phyloP scores from a whole-genome alignment of 1,284 basidiomycete genomes.

The Trametes versicolor region DNA sequence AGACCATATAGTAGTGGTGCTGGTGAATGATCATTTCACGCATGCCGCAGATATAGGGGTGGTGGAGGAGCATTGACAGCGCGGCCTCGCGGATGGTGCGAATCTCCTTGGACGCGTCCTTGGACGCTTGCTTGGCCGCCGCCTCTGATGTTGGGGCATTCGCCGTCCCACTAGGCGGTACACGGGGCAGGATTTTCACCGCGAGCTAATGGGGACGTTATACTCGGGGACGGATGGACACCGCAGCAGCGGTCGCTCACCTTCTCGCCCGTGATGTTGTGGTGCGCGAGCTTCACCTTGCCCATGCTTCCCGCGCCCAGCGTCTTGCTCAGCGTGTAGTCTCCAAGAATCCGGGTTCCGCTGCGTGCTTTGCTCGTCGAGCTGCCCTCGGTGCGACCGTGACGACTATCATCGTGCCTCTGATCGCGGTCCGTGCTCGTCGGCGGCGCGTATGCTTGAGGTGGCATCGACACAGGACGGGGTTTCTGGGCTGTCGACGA shows the following conservation, averaged over 20 bases:
- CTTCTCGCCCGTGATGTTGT: constrained; percentile 92
- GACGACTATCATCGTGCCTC: constrained; percentile 44
- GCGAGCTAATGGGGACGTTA: constrained; percentile 72
- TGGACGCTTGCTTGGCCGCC: constrained; percentile 83
- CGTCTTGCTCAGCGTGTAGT: constrained; percentile 97
- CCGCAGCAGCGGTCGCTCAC: constrained; percentile 52
- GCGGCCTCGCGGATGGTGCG: constrained; percentile 96
- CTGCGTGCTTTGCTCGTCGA: constrained; percentile 49
- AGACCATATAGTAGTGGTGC: constrained; percentile 99
- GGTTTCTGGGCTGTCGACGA: constrained; percentile 51
- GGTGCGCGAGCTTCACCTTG: constrained; percentile 96
- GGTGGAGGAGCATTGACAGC: constrained; percentile 93
- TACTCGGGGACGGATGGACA: constrained; percentile 1
- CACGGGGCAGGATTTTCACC: constrained; percentile 97
- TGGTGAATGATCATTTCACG: constrained; percentile 96
- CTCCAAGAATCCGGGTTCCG: constrained; percentile 81
- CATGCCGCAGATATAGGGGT: constrained; percentile 99
- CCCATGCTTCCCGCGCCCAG: constrained; percentile 99
- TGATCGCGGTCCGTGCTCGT: constrained; percentile 41
- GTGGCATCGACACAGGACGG: constrained; percentile 76
- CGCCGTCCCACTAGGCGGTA: constrained; percentile 59
- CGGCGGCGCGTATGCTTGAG: constrained; percentile 56
- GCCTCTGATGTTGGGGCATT: constrained; percentile 63
- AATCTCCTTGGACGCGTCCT: constrained; percentile 96
- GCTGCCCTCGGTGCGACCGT: constrained; percentile 43